Conservation (phyloP, 441 rosid genomes). For the Arabidopsis lyrata region DNA sequence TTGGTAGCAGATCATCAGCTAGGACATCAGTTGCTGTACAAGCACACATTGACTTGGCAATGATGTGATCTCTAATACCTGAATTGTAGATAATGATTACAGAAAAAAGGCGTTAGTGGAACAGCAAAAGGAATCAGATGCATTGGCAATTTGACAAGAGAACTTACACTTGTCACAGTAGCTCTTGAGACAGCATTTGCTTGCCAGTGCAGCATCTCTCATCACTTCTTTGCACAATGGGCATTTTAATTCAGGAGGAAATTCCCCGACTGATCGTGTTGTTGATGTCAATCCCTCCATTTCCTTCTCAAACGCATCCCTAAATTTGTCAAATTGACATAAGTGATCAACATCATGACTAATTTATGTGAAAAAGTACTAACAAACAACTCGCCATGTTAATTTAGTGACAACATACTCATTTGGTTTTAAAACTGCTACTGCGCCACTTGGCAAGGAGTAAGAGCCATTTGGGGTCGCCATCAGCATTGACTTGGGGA, state of each 20-base stretch:
- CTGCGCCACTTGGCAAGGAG: constrained; percentile 94
- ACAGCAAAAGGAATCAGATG: constrained; percentile 7
- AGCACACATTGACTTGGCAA: constrained; percentile 81
- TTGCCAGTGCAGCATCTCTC: constrained; percentile 96
- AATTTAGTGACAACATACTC: constrained; percentile 62
- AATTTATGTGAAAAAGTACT: constrained; percentile 8
- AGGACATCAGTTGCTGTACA: constrained; percentile 89
- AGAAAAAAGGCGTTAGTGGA: background rate
- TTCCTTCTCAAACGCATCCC: constrained; percentile 98
- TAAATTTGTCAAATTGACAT: constrained; percentile 39
- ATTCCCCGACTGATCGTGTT: constrained; percentile 78
- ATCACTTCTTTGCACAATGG: constrained; percentile 97
- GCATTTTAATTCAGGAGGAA: constrained; percentile 96
- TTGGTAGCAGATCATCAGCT: constrained; percentile 98
- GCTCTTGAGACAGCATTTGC: constrained; percentile 94
- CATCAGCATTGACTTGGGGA: constrained; percentile 99
- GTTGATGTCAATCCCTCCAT: constrained; percentile 94
- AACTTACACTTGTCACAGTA: constrained; percentile 90
- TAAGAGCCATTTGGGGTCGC: constrained; percentile 92
- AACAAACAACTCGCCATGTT: background rate
- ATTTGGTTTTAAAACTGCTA: constrained; percentile 92
- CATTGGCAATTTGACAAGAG: constrained; percentile 18
- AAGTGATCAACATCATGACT: constrained; percentile 7
- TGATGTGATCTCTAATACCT: constrained; percentile 95
- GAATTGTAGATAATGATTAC: constrained; percentile 17